These are phyloP conservation scores for Ophiognomonia clavigignenti-juglandacearum DNA, from an alignment of 2,329 filamentous ascomycete genomes.

Conservation along the genomic window DNA sequence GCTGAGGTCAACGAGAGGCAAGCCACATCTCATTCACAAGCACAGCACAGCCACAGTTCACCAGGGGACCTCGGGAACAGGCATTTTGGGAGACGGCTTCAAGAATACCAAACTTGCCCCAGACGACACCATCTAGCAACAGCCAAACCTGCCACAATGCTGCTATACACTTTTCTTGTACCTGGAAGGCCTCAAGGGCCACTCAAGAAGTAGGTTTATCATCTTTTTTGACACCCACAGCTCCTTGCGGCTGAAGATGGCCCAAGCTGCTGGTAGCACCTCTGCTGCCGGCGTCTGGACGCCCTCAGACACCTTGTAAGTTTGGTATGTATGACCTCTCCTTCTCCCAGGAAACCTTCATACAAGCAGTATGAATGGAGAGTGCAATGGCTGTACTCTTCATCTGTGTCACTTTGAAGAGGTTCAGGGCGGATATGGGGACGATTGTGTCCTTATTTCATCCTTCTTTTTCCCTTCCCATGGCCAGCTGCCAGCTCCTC, in stretches of 20 bases:
- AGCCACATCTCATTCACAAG: no score
- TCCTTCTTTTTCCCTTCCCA: no score
- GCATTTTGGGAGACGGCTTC: slow-evolving; percentile 1
- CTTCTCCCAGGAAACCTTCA: neutral
- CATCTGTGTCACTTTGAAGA: neutral
- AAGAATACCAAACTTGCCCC: slow-evolving; percentile 9
- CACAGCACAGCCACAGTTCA: no score
- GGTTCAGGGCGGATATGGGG: neutral
- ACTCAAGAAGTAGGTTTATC: neutral
- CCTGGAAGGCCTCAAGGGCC: slow-evolving; percentile 13
- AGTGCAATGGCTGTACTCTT: neutral
- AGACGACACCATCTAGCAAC: slow-evolving; percentile 7
- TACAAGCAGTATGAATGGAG: neutral
- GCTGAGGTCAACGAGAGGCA: no score
- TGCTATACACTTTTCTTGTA: slow-evolving; percentile 2
- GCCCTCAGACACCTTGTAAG: slow-evolving; percentile 4
- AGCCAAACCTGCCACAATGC: slow-evolving; percentile 10
- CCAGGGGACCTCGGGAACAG: no score
- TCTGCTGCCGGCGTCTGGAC: slow-evolving; percentile 3
- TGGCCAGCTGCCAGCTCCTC: neutral
- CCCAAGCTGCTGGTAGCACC: slow-evolving; percentile 5
- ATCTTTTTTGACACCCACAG: slow-evolving; percentile 6
- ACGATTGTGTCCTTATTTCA: neutral
- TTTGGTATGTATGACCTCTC: slow-evolving; percentile 5
- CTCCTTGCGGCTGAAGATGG: slow-evolving; percentile 4